A percentile compares a stretch with the other conserved stretches of the same genome.
Evolutionary conservation across 768 basidiomycete genomes (phyloP).

Genomic region (Mycena pura): DNA sequence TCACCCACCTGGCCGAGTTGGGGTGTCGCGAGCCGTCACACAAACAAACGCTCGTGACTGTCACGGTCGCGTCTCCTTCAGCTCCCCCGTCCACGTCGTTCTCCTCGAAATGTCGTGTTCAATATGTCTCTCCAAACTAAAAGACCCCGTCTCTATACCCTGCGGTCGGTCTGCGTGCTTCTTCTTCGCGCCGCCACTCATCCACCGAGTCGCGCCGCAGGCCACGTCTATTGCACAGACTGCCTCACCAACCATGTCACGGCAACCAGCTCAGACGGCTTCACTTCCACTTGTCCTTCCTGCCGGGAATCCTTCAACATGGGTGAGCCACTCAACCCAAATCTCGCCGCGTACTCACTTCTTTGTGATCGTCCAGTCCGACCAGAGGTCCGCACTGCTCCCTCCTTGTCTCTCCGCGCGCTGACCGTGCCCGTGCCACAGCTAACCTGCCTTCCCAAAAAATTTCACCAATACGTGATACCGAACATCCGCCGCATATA

Average conservation of each 20-base stretch:
- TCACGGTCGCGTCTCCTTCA: constrained; percentile 2
- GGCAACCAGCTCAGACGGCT: constrained; percentile 37
- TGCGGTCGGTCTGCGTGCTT: constrained; percentile 54
- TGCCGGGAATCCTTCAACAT: constrained; percentile 63
- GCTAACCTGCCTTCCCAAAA: constrained; percentile 53
- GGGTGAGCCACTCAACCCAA: constrained; percentile 40
- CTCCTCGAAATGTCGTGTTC: constrained; percentile 53
- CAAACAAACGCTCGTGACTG: not conserved
- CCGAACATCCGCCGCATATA: constrained; percentile 59
- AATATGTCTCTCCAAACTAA: constrained; percentile 60
- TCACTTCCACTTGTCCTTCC: constrained; percentile 60
- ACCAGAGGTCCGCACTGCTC: constrained; percentile 33
- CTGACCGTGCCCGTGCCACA: constrained; percentile 26
- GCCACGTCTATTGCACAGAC: constrained; percentile 67
- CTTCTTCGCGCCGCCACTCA: constrained; percentile 1
- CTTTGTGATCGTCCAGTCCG: constrained; percentile 26
- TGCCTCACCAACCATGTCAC: constrained; percentile 58
- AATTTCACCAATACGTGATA: constrained; percentile 55
- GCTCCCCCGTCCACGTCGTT: constrained; percentile 30
- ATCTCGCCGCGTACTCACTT: not conserved
- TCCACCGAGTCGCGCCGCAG: constrained; percentile 36
- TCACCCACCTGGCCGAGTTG: too few relatives aligned
- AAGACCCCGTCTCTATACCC: constrained; percentile 63
- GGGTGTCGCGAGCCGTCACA: not conserved
- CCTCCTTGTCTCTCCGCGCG: not conserved